Conservation (phyloP, 2,329 filamentous ascomycete genomes). For the Botryotinia convoluta region DNA sequence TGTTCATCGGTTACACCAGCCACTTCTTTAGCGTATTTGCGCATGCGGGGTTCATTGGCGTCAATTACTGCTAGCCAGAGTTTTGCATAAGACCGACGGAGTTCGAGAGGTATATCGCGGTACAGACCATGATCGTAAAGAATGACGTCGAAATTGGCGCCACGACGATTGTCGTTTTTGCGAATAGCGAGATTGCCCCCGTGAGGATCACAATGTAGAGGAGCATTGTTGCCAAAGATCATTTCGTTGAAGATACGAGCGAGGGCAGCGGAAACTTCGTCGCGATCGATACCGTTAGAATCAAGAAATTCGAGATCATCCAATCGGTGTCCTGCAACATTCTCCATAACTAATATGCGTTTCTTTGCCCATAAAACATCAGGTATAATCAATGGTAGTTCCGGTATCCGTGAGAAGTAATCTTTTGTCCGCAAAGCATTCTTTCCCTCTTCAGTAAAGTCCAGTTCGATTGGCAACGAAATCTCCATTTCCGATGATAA, state of each 20-base stretch:
- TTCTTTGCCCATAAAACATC: conserved; percentile 85
- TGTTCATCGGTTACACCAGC: conserved; percentile 85
- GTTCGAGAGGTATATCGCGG: conserved; percentile 76
- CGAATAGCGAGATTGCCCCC: conserved; percentile 94
- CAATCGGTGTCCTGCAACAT: conserved; percentile 78
- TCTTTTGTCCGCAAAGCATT: conserved; percentile 78
- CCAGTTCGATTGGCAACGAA: conserved; percentile 85
- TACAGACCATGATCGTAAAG: conserved; percentile 97
- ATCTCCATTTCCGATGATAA: conserved; percentile 88
- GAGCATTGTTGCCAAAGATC: conserved; percentile 89
- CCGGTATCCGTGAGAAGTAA: conserved; percentile 73
- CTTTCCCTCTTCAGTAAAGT: conserved; percentile 80
- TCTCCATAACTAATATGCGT: conserved; percentile 93
- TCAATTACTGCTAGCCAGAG: conserved; percentile 97
- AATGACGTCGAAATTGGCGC: conserved; percentile 87
- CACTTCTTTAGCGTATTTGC: conserved; percentile 82
- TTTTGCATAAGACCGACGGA: conserved; percentile 88
- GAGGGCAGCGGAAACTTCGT: conserved; percentile 89
- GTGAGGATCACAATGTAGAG: conserved; percentile 94
- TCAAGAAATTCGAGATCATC: conserved; percentile 90
- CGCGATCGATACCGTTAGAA: conserved; percentile 80
- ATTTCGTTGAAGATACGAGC: conserved; percentile 98
- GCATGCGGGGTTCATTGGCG: conserved; percentile 81
- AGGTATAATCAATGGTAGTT: conserved; percentile 83
- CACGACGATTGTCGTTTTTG: conserved; percentile 62